These are phyloP conservation scores for Paramecium tetraurelia DNA, from an alignment of 73 alveolate species.

Conservation along the genomic window DNA sequence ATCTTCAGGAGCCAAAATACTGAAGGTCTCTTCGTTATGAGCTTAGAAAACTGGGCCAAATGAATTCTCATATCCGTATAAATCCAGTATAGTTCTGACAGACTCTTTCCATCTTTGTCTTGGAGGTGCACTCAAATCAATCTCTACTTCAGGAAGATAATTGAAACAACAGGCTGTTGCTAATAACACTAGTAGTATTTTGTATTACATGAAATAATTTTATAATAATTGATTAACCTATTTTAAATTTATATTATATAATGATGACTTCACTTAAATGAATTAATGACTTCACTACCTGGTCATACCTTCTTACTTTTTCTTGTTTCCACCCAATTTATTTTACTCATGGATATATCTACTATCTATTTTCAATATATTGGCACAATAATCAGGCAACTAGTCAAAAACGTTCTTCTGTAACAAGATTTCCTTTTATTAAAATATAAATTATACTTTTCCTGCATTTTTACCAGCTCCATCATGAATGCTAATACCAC, in stretches of 20 bases:
- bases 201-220: background rate
- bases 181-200: background rate
- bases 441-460: background rate
- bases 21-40: background rate
- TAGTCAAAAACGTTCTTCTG: background rate
- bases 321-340: background rate
- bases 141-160: background rate
- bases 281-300: conserved; percentile 30
- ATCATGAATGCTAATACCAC: background rate
- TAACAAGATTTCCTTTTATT: background rate
- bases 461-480: background rate
- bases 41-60: conserved; percentile 13
- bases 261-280: conserved; percentile 21
- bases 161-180: background rate
- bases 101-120: conserved; percentile 13
- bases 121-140: conserved; percentile 45
- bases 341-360: background rate
- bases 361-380: background rate
- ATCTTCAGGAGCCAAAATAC: background rate
- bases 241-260: background rate
- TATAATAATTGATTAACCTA: background rate
- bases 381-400: background rate
- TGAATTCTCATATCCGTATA: conserved; percentile 19
- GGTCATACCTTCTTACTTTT: background rate
- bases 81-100: background rate